These are phyloP conservation scores for Hippophae gyantsensis DNA, from an alignment of 306 rosid species.

Conservation along the genomic window DNA sequence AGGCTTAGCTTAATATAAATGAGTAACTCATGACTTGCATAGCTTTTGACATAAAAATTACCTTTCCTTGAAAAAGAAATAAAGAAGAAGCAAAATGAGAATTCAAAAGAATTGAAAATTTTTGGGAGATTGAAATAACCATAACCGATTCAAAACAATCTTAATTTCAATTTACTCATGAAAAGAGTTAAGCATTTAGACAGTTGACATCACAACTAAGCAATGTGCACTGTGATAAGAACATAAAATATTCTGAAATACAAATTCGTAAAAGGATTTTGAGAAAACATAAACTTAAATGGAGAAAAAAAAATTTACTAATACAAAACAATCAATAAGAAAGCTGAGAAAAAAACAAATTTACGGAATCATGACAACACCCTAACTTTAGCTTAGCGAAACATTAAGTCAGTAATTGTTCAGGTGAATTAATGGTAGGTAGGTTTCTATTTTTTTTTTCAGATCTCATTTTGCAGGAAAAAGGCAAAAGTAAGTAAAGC, in stretches of 20 bases:
- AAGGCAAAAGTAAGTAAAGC: conserved; percentile 10
- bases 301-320: neutral
- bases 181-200: too few species aligned
- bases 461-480: conserved; percentile 15
- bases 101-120: too few species aligned
- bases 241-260: neutral
- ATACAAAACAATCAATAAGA: neutral
- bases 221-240: too few species aligned
- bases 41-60: too few species aligned
- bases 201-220: too few species aligned
- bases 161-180: too few species aligned
- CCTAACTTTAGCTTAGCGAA: neutral
- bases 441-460: neutral
- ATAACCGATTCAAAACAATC: too few species aligned
- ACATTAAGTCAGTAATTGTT: neutral
- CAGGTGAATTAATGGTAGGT: neutral
- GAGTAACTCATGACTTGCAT: neutral
- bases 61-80: too few species aligned
- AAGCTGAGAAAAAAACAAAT: neutral
- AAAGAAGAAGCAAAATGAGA: too few species aligned
- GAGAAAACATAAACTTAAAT: too few species aligned
- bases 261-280: conserved; percentile 1
- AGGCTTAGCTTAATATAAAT: conserved; percentile 16
- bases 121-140: too few species aligned
- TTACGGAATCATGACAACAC: neutral